A percentile compares a stretch with the other conserved stretches of the same genome.
phyloP scores from a whole-genome alignment of 2,329 filamentous ascomycete genomes.

The Colletotrichum sidae region DNA sequence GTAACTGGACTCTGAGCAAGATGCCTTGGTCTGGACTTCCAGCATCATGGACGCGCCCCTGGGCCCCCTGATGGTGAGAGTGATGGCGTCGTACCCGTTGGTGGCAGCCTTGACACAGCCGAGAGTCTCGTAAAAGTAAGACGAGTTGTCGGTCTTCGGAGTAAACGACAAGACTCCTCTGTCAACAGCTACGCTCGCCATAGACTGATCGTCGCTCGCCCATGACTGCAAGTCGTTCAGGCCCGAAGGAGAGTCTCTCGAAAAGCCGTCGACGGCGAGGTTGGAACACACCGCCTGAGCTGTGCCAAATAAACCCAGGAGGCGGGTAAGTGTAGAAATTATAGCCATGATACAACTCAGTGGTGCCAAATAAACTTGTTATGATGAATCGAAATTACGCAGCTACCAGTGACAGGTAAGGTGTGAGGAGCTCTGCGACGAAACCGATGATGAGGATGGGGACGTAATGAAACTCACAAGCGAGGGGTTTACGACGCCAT shows the following conservation, averaged over 20 bases:
- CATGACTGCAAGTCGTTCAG: constrained; percentile 47
- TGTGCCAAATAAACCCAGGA: constrained; percentile 31
- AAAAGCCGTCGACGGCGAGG: constrained; percentile 49
- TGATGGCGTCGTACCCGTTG: constrained; percentile 60
- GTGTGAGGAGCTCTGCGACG: no score
- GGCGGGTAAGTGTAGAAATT: constrained; percentile 1
- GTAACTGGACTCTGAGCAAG: constrained; percentile 54
- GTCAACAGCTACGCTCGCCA: constrained; percentile 52
- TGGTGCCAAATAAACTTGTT: no score
- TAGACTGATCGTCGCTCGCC: constrained; percentile 61
- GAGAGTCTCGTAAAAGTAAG: constrained; percentile 69
- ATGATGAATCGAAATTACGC: no score
- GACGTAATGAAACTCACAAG: no score
- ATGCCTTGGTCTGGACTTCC: constrained; percentile 51
- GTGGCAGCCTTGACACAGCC: constrained; percentile 57
- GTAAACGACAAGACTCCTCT: constrained; percentile 60
- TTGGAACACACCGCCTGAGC: constrained; percentile 43
- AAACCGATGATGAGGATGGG: no score
- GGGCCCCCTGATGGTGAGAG: constrained; percentile 41
- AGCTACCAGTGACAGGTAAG: no score
- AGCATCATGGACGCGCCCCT: constrained; percentile 30
- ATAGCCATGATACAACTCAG: constrained; percentile 8
- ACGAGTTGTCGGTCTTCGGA: constrained; percentile 50
- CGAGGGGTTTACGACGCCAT: no score
- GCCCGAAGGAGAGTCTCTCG: constrained; percentile 44